Conservation (phyloP, 371 early-diverging fungal species). For the Syncephalastrum contaminatum region DNA sequence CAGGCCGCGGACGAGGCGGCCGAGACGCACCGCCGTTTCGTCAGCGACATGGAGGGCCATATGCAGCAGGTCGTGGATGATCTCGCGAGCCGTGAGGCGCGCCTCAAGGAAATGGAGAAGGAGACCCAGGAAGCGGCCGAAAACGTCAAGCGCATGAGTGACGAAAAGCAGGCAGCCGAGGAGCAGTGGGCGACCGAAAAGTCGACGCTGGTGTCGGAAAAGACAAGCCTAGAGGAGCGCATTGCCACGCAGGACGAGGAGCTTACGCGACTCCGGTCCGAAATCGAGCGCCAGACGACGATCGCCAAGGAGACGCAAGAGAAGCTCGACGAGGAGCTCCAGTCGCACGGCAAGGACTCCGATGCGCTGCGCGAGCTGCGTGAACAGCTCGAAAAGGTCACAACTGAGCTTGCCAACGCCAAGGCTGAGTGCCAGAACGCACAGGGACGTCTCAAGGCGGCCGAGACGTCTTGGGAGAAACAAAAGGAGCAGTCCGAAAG, state of each 20-base stretch:
- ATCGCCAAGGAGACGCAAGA: slow-evolving; percentile 13
- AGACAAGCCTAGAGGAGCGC: neutral
- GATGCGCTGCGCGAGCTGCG: slow-evolving; percentile 11
- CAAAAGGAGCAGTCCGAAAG: slow-evolving; percentile 18
- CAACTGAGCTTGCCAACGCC: slow-evolving; percentile 8
- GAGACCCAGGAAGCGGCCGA: slow-evolving; percentile 2
- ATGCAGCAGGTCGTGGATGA: slow-evolving; percentile 6
- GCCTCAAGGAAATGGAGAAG: slow-evolving; percentile 1
- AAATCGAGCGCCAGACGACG: slow-evolving; percentile 10
- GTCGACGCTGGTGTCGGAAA: slow-evolving; percentile 3
- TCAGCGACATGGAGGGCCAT: slow-evolving; percentile 1
- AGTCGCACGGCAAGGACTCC: slow-evolving; percentile 9
- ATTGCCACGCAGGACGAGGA: slow-evolving; percentile 5
- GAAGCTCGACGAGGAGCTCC: slow-evolving; percentile 11
- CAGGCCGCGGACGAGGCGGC: neutral
- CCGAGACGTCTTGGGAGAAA: slow-evolving; percentile 11
- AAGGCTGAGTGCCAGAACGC: slow-evolving; percentile 9
- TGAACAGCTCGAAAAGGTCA: slow-evolving; percentile 9
- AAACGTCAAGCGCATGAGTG: neutral
- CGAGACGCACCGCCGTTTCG: neutral
- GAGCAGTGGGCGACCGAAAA: slow-evolving; percentile 5
- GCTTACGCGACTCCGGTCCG: slow-evolving; percentile 7
- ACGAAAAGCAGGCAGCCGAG: slow-evolving; percentile 3
- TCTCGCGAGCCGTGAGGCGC: neutral
- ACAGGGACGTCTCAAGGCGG: slow-evolving; percentile 13